A percentile compares a stretch with the other conserved stretches of the same genome.
Evolutionary conservation across 441 rosid species (phyloP).

Genomic region (Jatropha multifida): DNA sequence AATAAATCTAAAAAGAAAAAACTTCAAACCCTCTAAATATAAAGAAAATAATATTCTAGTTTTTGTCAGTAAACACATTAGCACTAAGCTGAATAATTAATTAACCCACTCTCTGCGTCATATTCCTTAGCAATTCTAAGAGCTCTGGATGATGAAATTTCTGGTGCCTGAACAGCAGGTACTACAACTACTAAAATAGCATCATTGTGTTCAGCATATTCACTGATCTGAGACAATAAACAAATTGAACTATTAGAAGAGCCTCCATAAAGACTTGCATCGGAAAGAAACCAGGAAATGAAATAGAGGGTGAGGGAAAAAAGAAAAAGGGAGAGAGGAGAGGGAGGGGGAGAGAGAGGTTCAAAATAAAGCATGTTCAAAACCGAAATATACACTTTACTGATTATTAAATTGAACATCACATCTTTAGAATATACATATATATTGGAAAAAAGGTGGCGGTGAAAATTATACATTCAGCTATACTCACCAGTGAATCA

Average conservation of each 20-base stretch:
- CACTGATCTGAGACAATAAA: conserved; percentile 54
- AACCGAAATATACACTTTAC: conserved; percentile 5
- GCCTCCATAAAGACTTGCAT: conserved; percentile 13
- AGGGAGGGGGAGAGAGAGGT: neutral
- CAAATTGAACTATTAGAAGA: conserved; percentile 22
- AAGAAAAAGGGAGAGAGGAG: neutral
- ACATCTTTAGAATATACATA: neutral
- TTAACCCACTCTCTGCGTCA: conserved; percentile 74
- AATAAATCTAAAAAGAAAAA: neutral
- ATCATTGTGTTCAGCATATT: conserved; percentile 76
- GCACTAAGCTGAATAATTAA: conserved; percentile 17
- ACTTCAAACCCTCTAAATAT: neutral
- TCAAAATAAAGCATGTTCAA: conserved; percentile 16
- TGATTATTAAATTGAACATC: neutral
- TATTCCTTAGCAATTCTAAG: conserved; percentile 84
- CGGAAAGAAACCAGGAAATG: neutral
- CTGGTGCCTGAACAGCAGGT: conserved; percentile 85
- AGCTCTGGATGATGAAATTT: conserved; percentile 83
- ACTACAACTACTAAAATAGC: conserved; percentile 80
- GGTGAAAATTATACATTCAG: conserved; percentile 6
- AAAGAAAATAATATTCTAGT: neutral
- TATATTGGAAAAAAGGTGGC: no score
- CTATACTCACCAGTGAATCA: conserved; percentile 69
- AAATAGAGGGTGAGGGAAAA: neutral
- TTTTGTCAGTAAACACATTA: neutral